These are phyloP conservation scores for Coniochaeta sp. DNA, from an alignment of 2,329 filamentous ascomycete species.

Conservation along the genomic window DNA sequence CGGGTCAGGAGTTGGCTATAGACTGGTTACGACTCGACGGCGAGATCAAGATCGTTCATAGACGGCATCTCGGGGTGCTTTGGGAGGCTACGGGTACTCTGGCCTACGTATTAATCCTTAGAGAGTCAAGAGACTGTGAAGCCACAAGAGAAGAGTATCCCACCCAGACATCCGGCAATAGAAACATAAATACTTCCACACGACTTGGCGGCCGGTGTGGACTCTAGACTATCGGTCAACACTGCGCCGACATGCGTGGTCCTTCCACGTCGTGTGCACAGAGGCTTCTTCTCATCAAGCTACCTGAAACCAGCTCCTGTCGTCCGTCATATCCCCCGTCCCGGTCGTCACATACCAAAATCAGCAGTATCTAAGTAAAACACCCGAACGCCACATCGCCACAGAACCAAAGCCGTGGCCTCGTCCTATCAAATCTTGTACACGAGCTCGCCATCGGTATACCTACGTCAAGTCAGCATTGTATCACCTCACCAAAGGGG, in stretches of 20 bases:
- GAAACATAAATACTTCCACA: too few relatives aligned
- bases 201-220: too few relatives aligned
- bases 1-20: not conserved
- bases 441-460: conserved; percentile 55
- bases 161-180: too few relatives aligned
- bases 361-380: not conserved
- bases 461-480: conserved; percentile 30
- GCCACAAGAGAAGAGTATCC: too few relatives aligned
- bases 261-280: too few relatives aligned
- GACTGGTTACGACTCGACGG: not conserved
- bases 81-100: too few relatives aligned
- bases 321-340: not conserved
- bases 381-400: conserved; percentile 2
- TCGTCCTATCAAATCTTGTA: conserved; percentile 54
- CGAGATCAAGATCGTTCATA: not conserved
- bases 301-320: not conserved
- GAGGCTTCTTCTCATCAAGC: not conserved
- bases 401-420: not conserved
- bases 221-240: too few relatives aligned
- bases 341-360: not conserved
- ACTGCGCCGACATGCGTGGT: too few relatives aligned
- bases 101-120: too few relatives aligned
- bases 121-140: too few relatives aligned
- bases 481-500: conserved; percentile 1
- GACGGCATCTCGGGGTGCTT: too few relatives aligned